Base-by-base conservation (phyloP, 345 rosid species). In the Eucalyptus viminalis region DNA sequence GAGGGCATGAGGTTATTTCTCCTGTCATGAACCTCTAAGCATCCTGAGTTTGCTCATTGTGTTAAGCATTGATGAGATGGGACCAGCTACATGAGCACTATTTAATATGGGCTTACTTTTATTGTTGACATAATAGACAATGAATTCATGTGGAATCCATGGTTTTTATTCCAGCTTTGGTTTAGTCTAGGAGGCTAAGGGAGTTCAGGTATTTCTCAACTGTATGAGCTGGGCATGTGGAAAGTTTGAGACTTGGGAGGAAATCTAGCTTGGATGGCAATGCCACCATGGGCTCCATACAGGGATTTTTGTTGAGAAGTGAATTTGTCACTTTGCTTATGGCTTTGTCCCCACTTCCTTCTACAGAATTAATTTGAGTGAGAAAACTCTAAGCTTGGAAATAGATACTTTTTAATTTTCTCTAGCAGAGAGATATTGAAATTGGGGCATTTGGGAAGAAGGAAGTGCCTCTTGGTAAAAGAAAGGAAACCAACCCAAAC, bases 361-460 rank as follows among this genome's bases (percentile, higher is more conserved):
- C 24, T 8, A 10, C 58, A 53, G 58, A 54, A 54, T 54, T 54
- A 9, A 22, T 2, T 54, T 4, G 2, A 54, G 60, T 9, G 60
- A 54, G 25, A 56, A 56, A 54, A 54, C 62, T 2, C 29, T 2
- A 1, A 56, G 62, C 29, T 24, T 56, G 62, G 62, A 56, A 56
- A 24, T 56, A 56, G 62, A 0, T 9, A 56, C 29, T 56, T 22
- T 56, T 1, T 4, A 56, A 0, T 5, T 40, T 1, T 40, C 43
- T 40, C 43, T 16, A 50, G 22, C 56, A 51, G 56, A 51, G 56
- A 51, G 56, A 17, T 6, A 17, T 51, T 7, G 62, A 56, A 56
- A 21, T 56, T 56, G 62, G 6, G 62, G 27, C 62, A 24, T 56
- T 56, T 24, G 9, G 22, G 13, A 9, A 24, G 27, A 56, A 56